Percentiles rank a stretch among this genome's conserved stretches.
phyloP scores from a whole-genome alignment of 352 stramenopile species.

The Aphanomyces astaci region DNA sequence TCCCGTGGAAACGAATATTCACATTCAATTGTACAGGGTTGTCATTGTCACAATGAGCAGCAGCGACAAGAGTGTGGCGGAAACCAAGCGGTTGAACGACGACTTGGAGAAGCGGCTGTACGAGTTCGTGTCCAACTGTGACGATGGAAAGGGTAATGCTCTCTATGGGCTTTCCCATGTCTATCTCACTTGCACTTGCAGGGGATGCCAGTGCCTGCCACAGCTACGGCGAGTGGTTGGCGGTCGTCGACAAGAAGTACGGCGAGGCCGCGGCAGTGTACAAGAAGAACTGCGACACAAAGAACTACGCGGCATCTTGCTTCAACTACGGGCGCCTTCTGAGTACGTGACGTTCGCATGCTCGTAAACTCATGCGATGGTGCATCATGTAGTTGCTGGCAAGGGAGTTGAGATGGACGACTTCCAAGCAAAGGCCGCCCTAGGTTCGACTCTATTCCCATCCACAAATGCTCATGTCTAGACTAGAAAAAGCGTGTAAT shows the following conservation, averaged over 20 bases:
- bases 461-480: background rate
- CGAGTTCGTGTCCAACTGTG: constrained; percentile 83
- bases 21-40: too few species aligned
- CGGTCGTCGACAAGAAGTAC: constrained; percentile 84
- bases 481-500: constrained; percentile 67
- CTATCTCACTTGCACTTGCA: background rate
- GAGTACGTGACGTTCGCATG: constrained; percentile 33
- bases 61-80: constrained; percentile 43
- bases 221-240: constrained; percentile 80
- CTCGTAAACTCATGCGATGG: background rate
- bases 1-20: too few species aligned
- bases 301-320: constrained; percentile 69
- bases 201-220: constrained; percentile 79
- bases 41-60: too few species aligned
- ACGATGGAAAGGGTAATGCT: constrained; percentile 51
- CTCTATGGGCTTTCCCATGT: background rate
- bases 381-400: constrained; percentile 45
- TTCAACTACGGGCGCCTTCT: constrained; percentile 81
- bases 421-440: constrained; percentile 30
- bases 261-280: constrained; percentile 65
- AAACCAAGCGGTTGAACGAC: constrained; percentile 73
- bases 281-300: constrained; percentile 76
- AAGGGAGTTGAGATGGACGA: constrained; percentile 72
- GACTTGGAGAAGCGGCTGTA: constrained; percentile 80
- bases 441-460: background rate